phyloP scores from a whole-genome alignment of 352 stramenopile genomes.

The Pythium grandisporangium region DNA sequence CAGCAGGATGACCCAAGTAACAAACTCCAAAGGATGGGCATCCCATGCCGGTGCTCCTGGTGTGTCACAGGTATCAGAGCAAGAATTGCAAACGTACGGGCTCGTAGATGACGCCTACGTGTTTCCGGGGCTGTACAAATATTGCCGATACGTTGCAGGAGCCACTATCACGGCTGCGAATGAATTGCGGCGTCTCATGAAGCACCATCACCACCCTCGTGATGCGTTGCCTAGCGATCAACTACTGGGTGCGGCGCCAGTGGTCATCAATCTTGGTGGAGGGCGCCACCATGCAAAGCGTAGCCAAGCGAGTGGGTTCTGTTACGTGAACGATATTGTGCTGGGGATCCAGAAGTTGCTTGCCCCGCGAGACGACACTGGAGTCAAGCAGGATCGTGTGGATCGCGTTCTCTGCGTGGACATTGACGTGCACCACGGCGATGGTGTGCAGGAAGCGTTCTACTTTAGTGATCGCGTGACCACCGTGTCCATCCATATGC shows the following conservation, averaged over 20 bases:
- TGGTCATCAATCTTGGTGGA: conserved; percentile 45
- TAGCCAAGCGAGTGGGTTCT: conserved; percentile 51
- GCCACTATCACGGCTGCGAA: conserved; percentile 51
- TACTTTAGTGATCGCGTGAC: conserved; percentile 37
- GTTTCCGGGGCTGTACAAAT: conserved; percentile 43
- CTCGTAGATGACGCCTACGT: conserved; percentile 62
- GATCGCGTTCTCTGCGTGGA: conserved; percentile 36
- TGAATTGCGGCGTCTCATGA: conserved; percentile 25
- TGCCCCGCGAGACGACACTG: neutral
- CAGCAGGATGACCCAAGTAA: no score
- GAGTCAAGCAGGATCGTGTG: neutral
- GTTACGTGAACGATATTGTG: conserved; percentile 71
- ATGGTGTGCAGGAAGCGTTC: conserved; percentile 48
- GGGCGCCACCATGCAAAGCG: conserved; percentile 55
- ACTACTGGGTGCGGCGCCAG: conserved; percentile 4
- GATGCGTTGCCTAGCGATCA: no score
- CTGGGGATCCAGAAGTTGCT: conserved; percentile 27
- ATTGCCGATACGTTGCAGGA: conserved; percentile 42
- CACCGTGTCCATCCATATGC: conserved; percentile 45
- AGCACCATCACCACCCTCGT: neutral
- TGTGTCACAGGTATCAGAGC: no score
- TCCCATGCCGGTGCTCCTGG: neutral
- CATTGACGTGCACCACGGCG: conserved; percentile 56
- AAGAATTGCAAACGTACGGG: conserved; percentile 13
- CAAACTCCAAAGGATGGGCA: no score